Evolutionary conservation across 495 filamentous ascomycete species (phyloP).

Genomic region (Lentithecium fluviatile): DNA sequence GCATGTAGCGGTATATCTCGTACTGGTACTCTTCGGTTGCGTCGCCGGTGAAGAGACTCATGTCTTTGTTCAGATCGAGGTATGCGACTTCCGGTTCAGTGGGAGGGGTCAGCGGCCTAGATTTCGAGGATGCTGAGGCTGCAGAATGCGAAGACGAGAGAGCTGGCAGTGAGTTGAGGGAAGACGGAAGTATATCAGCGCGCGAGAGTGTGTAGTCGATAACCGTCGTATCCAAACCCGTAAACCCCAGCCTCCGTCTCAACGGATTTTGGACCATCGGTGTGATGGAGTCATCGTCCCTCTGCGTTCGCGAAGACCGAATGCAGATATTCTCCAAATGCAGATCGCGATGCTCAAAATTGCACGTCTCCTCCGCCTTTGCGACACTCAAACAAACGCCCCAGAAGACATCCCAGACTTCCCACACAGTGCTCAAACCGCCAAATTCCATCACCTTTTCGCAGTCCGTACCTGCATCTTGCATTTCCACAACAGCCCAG

Average conservation of each 20-base stretch:
- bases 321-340: conserved; percentile 89
- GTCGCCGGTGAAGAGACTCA: conserved; percentile 42
- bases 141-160: neutral
- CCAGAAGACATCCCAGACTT: conserved; percentile 85
- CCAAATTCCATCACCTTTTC: conserved; percentile 59
- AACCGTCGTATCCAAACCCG: conserved; percentile 72
- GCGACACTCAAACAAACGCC: conserved; percentile 73
- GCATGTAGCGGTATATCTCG: conserved; percentile 47
- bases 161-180: neutral
- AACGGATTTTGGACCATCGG: conserved; percentile 29
- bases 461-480: conserved; percentile 77
- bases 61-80: conserved; percentile 40
- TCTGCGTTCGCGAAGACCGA: conserved; percentile 17
- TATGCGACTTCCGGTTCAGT: conserved; percentile 36
- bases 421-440: conserved; percentile 44
- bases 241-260: conserved; percentile 60
- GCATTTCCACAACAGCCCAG: conserved; percentile 83
- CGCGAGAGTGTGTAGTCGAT: conserved; percentile 90
- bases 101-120: neutral
- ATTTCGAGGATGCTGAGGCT: neutral
- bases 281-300: neutral
- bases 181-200: conserved; percentile 43
- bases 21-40: conserved; percentile 46
- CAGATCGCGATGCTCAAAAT: conserved; percentile 89
- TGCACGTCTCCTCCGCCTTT: conserved; percentile 66